phyloP scores from a whole-genome alignment of 306 rosid genomes.

The Urtica urens region DNA sequence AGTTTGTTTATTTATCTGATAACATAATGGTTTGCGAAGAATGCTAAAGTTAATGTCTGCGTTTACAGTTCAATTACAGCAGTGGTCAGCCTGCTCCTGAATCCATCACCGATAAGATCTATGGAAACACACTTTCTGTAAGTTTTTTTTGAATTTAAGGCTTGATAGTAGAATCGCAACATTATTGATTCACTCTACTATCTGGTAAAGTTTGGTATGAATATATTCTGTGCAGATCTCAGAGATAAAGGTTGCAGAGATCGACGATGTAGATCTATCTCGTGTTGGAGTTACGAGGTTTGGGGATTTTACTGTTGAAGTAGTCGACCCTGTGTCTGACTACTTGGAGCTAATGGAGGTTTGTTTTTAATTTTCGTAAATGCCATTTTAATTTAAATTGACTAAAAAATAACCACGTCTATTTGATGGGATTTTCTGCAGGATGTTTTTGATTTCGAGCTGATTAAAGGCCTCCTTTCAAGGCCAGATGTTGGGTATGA shows the following conservation, averaged over 20 bases:
- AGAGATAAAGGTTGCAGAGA: conserved; percentile 70
- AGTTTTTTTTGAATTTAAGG: conserved; percentile 12
- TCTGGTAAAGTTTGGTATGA: conserved; percentile 13
- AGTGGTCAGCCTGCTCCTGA: conserved; percentile 99
- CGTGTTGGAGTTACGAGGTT: conserved; percentile 49
- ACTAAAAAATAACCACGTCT: no score
- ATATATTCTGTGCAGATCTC: conserved; percentile 47
- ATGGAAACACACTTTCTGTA: conserved; percentile 93
- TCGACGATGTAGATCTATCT: conserved; percentile 85
- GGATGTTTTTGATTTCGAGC: conserved; percentile 81
- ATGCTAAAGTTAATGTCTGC: conserved; percentile 24
- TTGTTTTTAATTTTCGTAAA: background rate
- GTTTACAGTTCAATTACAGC: conserved; percentile 80
- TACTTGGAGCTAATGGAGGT: conserved; percentile 88
- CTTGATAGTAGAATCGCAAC: background rate
- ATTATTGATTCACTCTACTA: background rate
- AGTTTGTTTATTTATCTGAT: background rate
- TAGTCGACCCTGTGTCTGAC: conserved; percentile 80
- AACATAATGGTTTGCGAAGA: background rate
- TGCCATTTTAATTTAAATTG: no score
- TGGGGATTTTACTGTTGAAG: conserved; percentile 83
- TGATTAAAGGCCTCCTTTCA: conserved; percentile 64
- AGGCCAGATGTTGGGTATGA: conserved; percentile 68
- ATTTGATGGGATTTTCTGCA: conserved; percentile 33
- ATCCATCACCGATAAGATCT: conserved; percentile 92